Base-by-base conservation (phyloP, 805 yeast species). In the Candida fluviatilis region DNA sequence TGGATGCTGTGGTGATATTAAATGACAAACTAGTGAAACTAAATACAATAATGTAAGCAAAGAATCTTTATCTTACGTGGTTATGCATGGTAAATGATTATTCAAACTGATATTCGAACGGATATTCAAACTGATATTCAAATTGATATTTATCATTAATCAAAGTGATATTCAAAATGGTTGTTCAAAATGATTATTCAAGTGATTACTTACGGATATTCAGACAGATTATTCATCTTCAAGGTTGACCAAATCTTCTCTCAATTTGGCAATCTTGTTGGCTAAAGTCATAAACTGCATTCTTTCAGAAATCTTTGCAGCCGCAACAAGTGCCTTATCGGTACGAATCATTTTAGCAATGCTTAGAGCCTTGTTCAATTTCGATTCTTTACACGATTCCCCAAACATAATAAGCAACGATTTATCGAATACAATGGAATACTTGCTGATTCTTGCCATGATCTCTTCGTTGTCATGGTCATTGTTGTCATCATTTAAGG, bases 291-390 rank as follows among this genome's bases (percentile, higher is more conserved):
- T 40, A 36, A 57, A 65, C 39, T 60, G 66, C 47, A 64, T 59
- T 41, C 96, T 73, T 52, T 85, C 85, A 1, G 96, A 88, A 38
- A 91, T 85, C 60, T 84, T 84, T 11, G 77, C 67, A 1, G 97
- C 96, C 0, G 96, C 96, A 39, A 72, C 73, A 45, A 90, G 64
- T 2, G 95, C 95, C 48, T 83, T 80, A 44, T 84, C 91, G 47
- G 80, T 83, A 48, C 79, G 77, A 49, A 91, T 67, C 51, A 84
- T 78, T 43, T 70, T 73, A 5, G 79, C 89, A 19, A 93, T 57
- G 24, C 83, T 80, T 44, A 78, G 66, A 1, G 95, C 93, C 57
- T 82, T 82, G 37, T 73, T 73, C 29, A 74, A 57, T 38, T 80
- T 75, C 30, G 78, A 75, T 16, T 80, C 83, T 14, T 78, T 69